A percentile compares a stretch with the other conserved stretches of the same genome.
phyloP scores from a whole-genome alignment of 176 grass and related monocot species.

The Lolium perenne region DNA sequence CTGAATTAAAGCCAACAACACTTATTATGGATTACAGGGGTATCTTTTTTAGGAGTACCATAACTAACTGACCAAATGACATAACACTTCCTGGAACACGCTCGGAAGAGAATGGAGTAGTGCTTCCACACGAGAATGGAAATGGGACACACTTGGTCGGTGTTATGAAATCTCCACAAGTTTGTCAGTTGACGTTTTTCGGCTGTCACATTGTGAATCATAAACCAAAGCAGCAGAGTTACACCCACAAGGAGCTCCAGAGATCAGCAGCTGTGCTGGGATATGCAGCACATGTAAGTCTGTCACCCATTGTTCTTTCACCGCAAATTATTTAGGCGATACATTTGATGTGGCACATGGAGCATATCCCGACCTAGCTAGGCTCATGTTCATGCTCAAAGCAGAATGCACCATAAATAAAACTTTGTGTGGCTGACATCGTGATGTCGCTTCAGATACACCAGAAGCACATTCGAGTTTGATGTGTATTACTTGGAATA shows the following conservation, averaged over 20 bases:
- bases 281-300: constrained; percentile 62
- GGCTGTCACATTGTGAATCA: constrained; percentile 45
- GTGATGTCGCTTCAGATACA: neutral
- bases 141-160: constrained; percentile 23
- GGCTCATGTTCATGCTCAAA: neutral
- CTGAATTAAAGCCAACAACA: too few relatives aligned
- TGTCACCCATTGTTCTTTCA: neutral
- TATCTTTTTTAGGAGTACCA: too few relatives aligned
- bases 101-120: constrained; percentile 17
- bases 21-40: too few relatives aligned
- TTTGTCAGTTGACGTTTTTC: constrained; percentile 16
- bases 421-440: neutral
- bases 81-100: neutral
- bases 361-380: neutral
- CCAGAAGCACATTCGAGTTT: too few relatives aligned
- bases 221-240: constrained; percentile 37
- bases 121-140: constrained; percentile 5
- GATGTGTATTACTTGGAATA: neutral
- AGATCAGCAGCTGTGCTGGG: constrained; percentile 59
- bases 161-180: constrained; percentile 37
- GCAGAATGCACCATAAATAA: neutral
- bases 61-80: neutral
- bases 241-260: constrained; percentile 42
- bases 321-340: neutral
- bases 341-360: neutral